Evolutionary conservation across 306 rosid species (phyloP).

Genomic region (Gillenia trifoliata): DNA sequence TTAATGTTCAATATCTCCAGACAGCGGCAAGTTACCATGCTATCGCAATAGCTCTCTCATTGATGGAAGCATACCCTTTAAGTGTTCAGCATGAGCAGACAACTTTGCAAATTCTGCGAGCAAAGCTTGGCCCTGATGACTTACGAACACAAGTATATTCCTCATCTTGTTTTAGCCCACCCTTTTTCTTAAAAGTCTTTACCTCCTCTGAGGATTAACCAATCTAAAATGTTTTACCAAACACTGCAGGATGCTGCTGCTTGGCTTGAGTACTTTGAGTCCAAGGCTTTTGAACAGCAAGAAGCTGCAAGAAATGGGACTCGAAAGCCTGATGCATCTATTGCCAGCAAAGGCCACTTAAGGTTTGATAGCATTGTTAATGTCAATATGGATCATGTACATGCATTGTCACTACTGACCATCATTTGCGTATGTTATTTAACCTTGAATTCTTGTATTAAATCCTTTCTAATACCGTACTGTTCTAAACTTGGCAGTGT

Average conservation of each 20-base stretch:
- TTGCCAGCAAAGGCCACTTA: slow-evolving; percentile 97
- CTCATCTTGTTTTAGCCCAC: background rate
- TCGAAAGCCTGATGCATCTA: slow-evolving; percentile 92
- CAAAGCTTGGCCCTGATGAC: slow-evolving; percentile 98
- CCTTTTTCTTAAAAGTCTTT: background rate
- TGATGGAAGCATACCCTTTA: slow-evolving; percentile 98
- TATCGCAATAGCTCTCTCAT: slow-evolving; percentile 92
- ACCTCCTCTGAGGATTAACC: background rate
- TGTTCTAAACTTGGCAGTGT: slow-evolving; percentile 51
- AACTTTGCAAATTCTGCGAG: slow-evolving; percentile 82
- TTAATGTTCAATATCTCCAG: slow-evolving; percentile 47
- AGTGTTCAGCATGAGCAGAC: slow-evolving; percentile 99
- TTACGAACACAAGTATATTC: slow-evolving; percentile 86
- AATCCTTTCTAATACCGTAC: slow-evolving; percentile 1
- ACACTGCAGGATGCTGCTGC: slow-evolving; percentile 93
- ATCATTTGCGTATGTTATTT: background rate
- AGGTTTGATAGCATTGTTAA: slow-evolving; percentile 47
- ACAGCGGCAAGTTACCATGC: slow-evolving; percentile 99
- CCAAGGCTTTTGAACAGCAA: slow-evolving; percentile 99
- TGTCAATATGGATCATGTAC: slow-evolving; percentile 1
- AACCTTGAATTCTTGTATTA: background rate
- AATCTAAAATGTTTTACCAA: slow-evolving; percentile 14
- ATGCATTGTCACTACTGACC: background rate
- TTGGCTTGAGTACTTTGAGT: slow-evolving; percentile 98
- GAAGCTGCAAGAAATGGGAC: slow-evolving; percentile 98